Evolutionary conservation across 2,329 filamentous ascomycete species (phyloP).

Genomic region (Colletotrichum theobromicola): DNA sequence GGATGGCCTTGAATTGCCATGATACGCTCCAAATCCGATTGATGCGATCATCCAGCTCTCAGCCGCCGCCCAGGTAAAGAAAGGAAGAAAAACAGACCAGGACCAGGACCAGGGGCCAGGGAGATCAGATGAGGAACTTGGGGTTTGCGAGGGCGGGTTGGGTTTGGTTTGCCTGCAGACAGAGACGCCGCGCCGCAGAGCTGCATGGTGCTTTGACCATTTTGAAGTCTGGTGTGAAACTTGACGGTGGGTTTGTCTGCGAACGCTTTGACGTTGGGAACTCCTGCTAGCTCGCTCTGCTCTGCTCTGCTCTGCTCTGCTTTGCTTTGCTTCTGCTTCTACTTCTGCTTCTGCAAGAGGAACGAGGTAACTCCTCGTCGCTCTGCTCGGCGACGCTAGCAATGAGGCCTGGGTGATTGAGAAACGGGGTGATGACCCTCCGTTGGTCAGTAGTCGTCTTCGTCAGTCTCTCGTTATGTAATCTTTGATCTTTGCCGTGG

Average conservation of each 20-base stretch:
- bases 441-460: neutral
- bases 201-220: slow-evolving; percentile 15
- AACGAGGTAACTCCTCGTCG: neutral
- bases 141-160: neutral
- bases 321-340: neutral
- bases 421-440: neutral
- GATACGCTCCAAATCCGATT: slow-evolving; percentile 13
- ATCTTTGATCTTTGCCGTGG: neutral
- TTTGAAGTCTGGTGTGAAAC: slow-evolving; percentile 18
- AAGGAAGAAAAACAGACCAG: neutral
- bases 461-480: neutral
- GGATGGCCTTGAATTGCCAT: neutral
- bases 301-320: neutral
- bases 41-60: slow-evolving; percentile 18
- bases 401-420: neutral
- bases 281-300: neutral
- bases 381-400: neutral
- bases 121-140: slow-evolving; percentile 21
- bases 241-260: slow-evolving; percentile 12
- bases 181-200: neutral
- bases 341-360: neutral
- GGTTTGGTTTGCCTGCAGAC: neutral
- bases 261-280: slow-evolving; percentile 14
- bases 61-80: slow-evolving; percentile 3
- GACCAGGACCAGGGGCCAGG: neutral